Evolutionary conservation across 768 basidiomycete genomes (phyloP), one percentile per base, ranked within the genome.

Genomic region (Daedaleopsis nitida): DNA sequence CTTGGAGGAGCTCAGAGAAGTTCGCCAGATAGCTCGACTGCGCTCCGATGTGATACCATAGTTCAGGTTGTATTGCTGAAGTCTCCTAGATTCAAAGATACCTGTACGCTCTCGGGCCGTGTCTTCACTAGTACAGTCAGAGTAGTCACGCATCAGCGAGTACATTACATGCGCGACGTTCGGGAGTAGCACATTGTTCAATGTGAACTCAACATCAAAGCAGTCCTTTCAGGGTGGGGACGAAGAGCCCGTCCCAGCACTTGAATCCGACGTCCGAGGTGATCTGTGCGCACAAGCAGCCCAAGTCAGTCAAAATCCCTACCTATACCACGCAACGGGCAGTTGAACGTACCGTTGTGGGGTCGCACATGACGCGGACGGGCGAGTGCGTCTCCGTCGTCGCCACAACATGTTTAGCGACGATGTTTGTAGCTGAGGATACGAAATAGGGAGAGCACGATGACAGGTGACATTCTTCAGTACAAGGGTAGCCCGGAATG

Each of bases 321-420:
- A 17, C n/a, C 34, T 42, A 39, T 4, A 16, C 11, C 4, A 6
- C 14, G 1, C n/a, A 8, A 3, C 7, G 21, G n/a, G 11, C n/a
- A n/a, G n/a, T n/a, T 2, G 47, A 45, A 9, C 79, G 64, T 63
- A 85, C 84, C 2, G 80, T 77, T 0, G 76, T 73, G 1, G 82
- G 66, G 65, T 86, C 79, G 63, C 86, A 87, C 83, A 86, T 81
- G 3, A 81, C 85, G 27, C 73, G 68, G 1, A 81, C 79, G 5
- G 77, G 73, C 0, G 77, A 66, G 8, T 72, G 72, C 1, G 80
- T 82, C 63, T 80, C 72, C 1, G 85, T 86, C 21, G 59, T 71
- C 5, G 81, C 79, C 24, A 77, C 68, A 27, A 86, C 77, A 51
- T 81, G 70, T 65, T 81, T 81, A 0, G 81, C 80, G 27, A 82